phyloP scores from a whole-genome alignment of 495 filamentous ascomycete genomes.

The Lophiostoma macrostomum region DNA sequence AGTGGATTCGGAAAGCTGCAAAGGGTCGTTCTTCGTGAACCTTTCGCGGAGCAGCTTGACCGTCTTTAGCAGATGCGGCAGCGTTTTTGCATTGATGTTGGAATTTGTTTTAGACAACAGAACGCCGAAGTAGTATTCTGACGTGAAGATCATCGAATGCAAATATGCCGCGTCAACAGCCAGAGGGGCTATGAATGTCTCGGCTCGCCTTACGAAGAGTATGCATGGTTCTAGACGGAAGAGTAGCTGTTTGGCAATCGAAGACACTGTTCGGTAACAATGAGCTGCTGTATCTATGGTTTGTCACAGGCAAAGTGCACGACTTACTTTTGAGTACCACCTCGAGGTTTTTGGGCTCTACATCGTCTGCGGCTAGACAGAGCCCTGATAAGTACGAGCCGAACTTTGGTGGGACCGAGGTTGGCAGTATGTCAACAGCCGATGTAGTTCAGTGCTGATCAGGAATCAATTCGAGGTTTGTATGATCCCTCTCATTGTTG shows the following conservation, averaged over 20 bases:
- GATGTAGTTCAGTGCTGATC: no score
- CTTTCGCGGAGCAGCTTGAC: slow-evolving; percentile 42
- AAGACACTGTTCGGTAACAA: slow-evolving; percentile 38
- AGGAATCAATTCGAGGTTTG: no score
- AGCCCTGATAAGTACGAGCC: slow-evolving; percentile 34
- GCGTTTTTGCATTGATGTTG: neutral
- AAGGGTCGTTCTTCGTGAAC: slow-evolving; percentile 27
- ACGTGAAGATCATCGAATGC: slow-evolving; percentile 41
- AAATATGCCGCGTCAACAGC: slow-evolving; percentile 42
- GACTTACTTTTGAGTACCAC: slow-evolving; percentile 31
- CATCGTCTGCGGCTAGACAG: slow-evolving; percentile 36
- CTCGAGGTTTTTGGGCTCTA: slow-evolving; percentile 31
- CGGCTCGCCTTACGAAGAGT: slow-evolving; percentile 36
- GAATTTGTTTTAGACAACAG: neutral
- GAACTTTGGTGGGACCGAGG: slow-evolving; percentile 3
- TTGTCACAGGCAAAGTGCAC: neutral
- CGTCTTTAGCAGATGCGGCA: slow-evolving; percentile 37
- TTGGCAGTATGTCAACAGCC: neutral
- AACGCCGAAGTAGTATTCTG: slow-evolving; percentile 38
- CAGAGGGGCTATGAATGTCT: slow-evolving; percentile 40
- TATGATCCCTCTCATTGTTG: no score
- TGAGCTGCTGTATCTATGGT: neutral
- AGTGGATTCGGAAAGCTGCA: slow-evolving; percentile 37
- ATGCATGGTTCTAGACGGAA: slow-evolving; percentile 44
- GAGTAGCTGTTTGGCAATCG: slow-evolving; percentile 42